Evolutionary conservation across 1,284 basidiomycete species (phyloP), one percentile per base, ranked within the genome.

Genomic region (Irpex rosettiformis): DNA sequence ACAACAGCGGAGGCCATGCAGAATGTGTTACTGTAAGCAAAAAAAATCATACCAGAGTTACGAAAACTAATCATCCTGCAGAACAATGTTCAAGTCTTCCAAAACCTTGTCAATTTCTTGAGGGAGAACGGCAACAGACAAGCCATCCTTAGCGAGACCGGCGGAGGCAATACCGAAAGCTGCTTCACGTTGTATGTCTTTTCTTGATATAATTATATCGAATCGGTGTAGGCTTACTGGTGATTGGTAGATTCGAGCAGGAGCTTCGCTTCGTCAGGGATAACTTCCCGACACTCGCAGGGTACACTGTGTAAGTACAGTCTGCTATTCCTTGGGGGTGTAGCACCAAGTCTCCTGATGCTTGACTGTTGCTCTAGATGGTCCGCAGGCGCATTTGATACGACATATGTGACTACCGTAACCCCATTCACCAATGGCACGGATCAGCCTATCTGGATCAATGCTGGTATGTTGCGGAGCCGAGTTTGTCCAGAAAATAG

Each of bases 121-220:
- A 66, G 78, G 59, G 55, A 67, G 16, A 79, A 80, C 63, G 80
- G 79, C 28, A 75, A 78, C 65, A 76, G 83, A 52, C 79, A 83
- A 66, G 83, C 82, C 3, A 71, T 85, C 63, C 71, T 83, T 18
- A 79, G 77, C 58, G 83, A 85, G 71, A 83, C 81, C 28, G 83
- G 83, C 30, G 83, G 81, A 56, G 82, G 80, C 58, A 79, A 80
- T 58, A 80, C 79, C 27, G 64, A 72, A 4, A 79, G 77, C 61
- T 81, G 80, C 69, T 73, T 79, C 64, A 75, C 73, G n/a, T 62
- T 72, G 76, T 78, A 65, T 27, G 58, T 47, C 48, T 6, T 40
- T 33, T 72, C 60, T 24, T 25, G 8, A 47, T 21, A 29, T 29
- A 37, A 8, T 37, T 28, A 48, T 40, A 28, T n/a, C 3, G 28